A percentile compares a stretch with the other conserved stretches of the same genome.
Conservation (phyloP, 2,329 filamentous ascomycete species). For the Diaporthe sp. region DNA sequence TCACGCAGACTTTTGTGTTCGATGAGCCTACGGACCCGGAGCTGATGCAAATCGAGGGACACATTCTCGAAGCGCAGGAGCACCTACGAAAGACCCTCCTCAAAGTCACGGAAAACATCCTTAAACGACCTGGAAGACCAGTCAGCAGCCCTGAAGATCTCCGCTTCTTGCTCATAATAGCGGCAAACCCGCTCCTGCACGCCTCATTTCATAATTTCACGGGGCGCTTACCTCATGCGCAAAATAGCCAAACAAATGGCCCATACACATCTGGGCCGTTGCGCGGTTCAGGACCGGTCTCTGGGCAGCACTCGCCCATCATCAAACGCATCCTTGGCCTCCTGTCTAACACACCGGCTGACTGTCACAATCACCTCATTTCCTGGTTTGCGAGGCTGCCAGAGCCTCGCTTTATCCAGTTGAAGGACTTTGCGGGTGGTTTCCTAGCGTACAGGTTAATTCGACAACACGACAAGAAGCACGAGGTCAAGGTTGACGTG, state of each 20-base stretch:
- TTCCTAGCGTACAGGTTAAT: constrained; percentile 87
- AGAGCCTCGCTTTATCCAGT: constrained; percentile 75
- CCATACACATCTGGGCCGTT: constrained; percentile 32
- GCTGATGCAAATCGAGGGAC: constrained; percentile 61
- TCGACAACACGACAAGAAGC: constrained; percentile 77
- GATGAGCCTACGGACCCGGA: constrained; percentile 51
- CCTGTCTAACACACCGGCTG: constrained; percentile 79
- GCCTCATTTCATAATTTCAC: constrained; percentile 56
- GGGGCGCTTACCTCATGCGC: constrained; percentile 56
- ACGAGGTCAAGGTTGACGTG: constrained; percentile 70
- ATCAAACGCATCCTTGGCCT: constrained; percentile 88
- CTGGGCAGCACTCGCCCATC: constrained; percentile 83
- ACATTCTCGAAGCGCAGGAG: constrained; percentile 71
- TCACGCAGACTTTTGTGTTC: constrained; percentile 51
- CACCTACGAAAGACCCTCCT: constrained; percentile 79
- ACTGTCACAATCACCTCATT: constrained; percentile 83
- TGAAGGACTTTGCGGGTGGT: constrained; percentile 82
- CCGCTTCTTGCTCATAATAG: constrained; percentile 82
- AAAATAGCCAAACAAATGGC: constrained; percentile 40
- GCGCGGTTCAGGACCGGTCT: constrained; percentile 58
- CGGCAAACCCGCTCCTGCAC: constrained; percentile 84
- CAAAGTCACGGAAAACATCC: constrained; percentile 82
- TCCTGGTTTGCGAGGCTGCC: constrained; percentile 83
- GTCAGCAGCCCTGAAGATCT: constrained; percentile 78
- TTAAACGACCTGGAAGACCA: constrained; percentile 83